phyloP scores from a whole-genome alignment of 805 yeast genomes.

The Metschnikowia arizonensis region DNA sequence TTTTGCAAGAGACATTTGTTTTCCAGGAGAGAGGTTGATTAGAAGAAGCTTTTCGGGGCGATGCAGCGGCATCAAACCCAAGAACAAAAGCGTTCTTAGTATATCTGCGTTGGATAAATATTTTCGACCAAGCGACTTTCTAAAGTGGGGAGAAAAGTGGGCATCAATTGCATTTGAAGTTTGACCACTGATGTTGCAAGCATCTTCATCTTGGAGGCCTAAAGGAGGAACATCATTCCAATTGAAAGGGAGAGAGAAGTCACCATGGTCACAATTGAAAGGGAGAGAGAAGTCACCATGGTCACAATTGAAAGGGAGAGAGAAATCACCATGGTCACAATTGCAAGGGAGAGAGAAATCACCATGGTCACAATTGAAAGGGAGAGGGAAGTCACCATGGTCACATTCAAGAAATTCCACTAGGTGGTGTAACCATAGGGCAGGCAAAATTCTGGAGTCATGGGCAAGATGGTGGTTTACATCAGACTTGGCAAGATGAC shows the following conservation, averaged over 20 bases:
- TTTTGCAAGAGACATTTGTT: background rate
- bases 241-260: too few relatives aligned
- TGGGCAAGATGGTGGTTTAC: background rate
- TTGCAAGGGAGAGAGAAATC: too few relatives aligned
- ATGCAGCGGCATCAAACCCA: background rate
- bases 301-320: too few relatives aligned
- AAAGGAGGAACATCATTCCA: too few relatives aligned
- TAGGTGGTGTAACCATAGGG: slow-evolving; percentile 1
- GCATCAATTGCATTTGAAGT: background rate
- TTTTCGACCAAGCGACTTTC: background rate
- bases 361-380: too few relatives aligned
- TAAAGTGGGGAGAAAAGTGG: background rate
- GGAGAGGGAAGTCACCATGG: background rate
- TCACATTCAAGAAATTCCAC: background rate
- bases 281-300: too few relatives aligned
- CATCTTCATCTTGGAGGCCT: too few relatives aligned
- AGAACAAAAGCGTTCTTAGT: background rate
- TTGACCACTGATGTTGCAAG: too few relatives aligned
- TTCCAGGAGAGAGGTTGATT: background rate
- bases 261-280: too few relatives aligned
- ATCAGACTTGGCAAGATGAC: slow-evolving; percentile 1
- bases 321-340: too few relatives aligned
- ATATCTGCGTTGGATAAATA: background rate
- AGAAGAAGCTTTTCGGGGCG: background rate
- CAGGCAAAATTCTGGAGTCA: slow-evolving; percentile 6